Evolutionary conservation across 1,284 basidiomycete species (phyloP).

Genomic region (Tilletiaria anomala): DNA sequence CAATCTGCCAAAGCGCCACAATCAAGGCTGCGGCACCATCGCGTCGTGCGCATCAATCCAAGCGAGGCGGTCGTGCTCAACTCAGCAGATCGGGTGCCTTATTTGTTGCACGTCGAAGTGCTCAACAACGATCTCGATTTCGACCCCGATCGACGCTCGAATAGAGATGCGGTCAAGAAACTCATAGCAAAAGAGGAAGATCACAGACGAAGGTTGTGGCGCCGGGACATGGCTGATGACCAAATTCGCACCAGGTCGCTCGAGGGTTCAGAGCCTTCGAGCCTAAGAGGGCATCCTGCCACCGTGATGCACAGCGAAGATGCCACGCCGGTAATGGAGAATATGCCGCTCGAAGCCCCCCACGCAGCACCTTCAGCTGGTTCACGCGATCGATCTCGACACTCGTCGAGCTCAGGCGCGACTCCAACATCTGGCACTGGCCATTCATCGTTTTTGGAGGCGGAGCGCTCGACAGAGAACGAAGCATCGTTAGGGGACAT

Average conservation of each 20-base stretch:
- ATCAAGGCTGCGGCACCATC: constrained; percentile 55
- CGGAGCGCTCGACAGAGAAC: too few relatives aligned
- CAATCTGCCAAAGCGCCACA: neutral
- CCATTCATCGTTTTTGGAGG: too few relatives aligned
- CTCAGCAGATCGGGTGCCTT: constrained; percentile 90
- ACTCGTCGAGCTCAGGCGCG: too few relatives aligned
- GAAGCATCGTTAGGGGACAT: too few relatives aligned
- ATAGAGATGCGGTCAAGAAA: constrained; percentile 65
- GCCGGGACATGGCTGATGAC: neutral
- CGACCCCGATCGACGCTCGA: constrained; percentile 65
- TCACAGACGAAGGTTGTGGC: constrained; percentile 32
- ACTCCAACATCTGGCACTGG: too few relatives aligned
- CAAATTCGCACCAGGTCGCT: neutral
- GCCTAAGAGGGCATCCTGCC: neutral
- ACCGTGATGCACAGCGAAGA: too few relatives aligned
- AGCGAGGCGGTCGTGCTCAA: constrained; percentile 96
- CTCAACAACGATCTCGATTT: constrained; percentile 84
- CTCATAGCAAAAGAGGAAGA: constrained; percentile 59
- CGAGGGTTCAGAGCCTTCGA: neutral
- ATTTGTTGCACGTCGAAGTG: constrained; percentile 82
- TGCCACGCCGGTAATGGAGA: too few relatives aligned
- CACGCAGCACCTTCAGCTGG: too few relatives aligned
- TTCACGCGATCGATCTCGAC: too few relatives aligned
- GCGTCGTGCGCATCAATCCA: constrained; percentile 90
- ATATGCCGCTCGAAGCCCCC: too few relatives aligned